Evolutionary conservation across 768 basidiomycete genomes (phyloP).

Genomic region (Crepidotus variabilis): DNA sequence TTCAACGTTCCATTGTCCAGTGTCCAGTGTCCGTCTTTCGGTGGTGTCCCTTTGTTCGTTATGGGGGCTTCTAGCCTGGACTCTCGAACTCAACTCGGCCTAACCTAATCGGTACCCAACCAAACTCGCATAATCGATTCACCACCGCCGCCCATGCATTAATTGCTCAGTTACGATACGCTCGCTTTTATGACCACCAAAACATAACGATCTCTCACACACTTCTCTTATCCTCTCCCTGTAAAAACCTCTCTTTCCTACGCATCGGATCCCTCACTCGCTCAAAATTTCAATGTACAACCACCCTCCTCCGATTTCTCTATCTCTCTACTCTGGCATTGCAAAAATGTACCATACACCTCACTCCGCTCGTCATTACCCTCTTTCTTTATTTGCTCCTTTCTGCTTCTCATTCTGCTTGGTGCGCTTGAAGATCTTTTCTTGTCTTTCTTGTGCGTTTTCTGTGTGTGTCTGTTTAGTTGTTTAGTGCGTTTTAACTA

Average conservation of each 20-base stretch:
- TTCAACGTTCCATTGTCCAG: neutral
- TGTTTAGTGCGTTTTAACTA: neutral
- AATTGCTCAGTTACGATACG: neutral
- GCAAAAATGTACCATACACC: neutral
- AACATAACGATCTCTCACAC: too few species aligned
- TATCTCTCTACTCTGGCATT: neutral
- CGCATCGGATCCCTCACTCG: too few species aligned
- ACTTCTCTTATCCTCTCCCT: too few species aligned
- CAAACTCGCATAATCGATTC: neutral
- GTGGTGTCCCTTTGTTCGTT: neutral
- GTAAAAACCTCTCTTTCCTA: too few species aligned
- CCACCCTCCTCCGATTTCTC: neutral
- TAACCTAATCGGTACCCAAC: neutral
- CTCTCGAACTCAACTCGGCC: neutral
- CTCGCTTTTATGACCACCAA: neutral
- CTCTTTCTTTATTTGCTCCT: neutral
- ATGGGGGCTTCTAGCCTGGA: too few species aligned
- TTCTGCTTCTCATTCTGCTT: neutral
- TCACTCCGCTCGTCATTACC: neutral
- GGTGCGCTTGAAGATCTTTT: neutral
- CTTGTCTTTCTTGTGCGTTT: neutral
- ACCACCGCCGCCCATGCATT: neutral
- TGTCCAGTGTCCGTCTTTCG: neutral
- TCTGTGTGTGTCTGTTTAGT: neutral
- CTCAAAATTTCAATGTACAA: neutral